These are phyloP conservation scores for Cercis canadensis DNA, from an alignment of 306 rosid genomes.

Conservation along the genomic window DNA sequence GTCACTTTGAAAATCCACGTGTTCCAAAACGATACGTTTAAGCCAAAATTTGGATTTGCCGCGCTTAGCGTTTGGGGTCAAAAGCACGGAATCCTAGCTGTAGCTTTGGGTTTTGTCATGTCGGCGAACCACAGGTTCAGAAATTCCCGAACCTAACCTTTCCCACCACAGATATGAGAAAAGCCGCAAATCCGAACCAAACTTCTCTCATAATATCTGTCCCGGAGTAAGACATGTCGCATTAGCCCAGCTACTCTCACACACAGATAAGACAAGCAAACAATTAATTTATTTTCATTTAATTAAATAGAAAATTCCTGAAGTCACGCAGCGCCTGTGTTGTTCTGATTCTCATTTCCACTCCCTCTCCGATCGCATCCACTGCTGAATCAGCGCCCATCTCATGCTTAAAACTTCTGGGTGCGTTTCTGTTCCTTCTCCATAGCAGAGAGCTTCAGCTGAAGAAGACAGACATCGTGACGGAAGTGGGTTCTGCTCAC, in stretches of 20 bases:
- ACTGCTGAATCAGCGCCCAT: constrained; percentile 33
- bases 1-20: constrained; percentile 34
- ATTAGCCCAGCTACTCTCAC: neutral
- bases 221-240: constrained; percentile 17
- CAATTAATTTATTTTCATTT: neutral
- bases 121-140: constrained; percentile 39
- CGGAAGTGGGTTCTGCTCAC: constrained; percentile 29
- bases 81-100: constrained; percentile 3
- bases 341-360: neutral
- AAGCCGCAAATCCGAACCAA: constrained; percentile 20
- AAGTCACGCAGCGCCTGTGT: constrained; percentile 21
- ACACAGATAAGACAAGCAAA: constrained; percentile 34
- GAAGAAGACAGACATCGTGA: constrained; percentile 6
- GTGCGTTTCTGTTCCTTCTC: neutral
- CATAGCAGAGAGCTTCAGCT: neutral
- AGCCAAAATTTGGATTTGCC: constrained; percentile 59
- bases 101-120: constrained; percentile 45
- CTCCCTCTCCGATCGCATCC: constrained; percentile 29
- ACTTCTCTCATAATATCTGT: neutral
- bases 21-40: constrained; percentile 7
- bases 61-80: constrained; percentile 42
- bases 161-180: neutral
- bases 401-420: neutral
- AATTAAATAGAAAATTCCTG: neutral
- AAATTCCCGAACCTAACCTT: constrained; percentile 32